Evolutionary conservation across 768 basidiomycete species (phyloP).

Genomic region (Hericium rajendrae): DNA sequence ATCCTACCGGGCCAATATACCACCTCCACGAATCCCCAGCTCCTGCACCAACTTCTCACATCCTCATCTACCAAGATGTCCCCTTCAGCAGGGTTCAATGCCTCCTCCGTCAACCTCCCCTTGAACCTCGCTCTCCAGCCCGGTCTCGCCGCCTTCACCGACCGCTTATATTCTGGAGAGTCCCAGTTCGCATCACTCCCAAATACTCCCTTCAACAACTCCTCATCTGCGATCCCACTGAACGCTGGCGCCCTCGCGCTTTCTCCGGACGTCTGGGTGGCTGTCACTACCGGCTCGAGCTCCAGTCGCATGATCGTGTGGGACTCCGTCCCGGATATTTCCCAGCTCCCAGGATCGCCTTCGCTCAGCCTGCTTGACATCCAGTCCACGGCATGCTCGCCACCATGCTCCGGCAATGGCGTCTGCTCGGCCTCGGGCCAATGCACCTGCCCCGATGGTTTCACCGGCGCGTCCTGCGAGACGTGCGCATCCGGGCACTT

Average conservation of each 20-base stretch:
- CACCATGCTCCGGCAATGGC: constrained; percentile 64
- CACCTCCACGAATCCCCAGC: constrained; percentile 57
- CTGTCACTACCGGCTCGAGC: constrained; percentile 38
- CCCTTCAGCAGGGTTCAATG: constrained; percentile 57
- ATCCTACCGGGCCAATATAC: constrained; percentile 75
- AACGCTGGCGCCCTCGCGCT: constrained; percentile 54
- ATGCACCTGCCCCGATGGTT: constrained; percentile 66
- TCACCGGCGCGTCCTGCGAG: constrained; percentile 74
- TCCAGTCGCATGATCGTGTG: constrained; percentile 58
- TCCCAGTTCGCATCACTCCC: constrained; percentile 51
- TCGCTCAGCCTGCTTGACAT: constrained; percentile 58
- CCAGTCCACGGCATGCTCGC: constrained; percentile 66
- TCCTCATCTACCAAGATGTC: constrained; percentile 51
- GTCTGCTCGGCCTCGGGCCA: constrained; percentile 61
- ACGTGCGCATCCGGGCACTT: constrained; percentile 67
- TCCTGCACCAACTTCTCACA: constrained; percentile 59
- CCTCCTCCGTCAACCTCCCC: constrained; percentile 48
- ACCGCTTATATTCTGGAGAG: constrained; percentile 56
- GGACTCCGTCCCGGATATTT: constrained; percentile 69
- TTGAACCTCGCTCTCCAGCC: constrained; percentile 56
- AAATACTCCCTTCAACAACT: constrained; percentile 34
- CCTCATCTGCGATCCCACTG: constrained; percentile 26
- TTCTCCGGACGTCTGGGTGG: constrained; percentile 61
- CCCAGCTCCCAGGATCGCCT: constrained; percentile 48
- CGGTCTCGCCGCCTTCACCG: constrained; percentile 57